Conservation (phyloP, 2,329 filamentous ascomycete genomes). For the Pestalotiopsis sp. region DNA sequence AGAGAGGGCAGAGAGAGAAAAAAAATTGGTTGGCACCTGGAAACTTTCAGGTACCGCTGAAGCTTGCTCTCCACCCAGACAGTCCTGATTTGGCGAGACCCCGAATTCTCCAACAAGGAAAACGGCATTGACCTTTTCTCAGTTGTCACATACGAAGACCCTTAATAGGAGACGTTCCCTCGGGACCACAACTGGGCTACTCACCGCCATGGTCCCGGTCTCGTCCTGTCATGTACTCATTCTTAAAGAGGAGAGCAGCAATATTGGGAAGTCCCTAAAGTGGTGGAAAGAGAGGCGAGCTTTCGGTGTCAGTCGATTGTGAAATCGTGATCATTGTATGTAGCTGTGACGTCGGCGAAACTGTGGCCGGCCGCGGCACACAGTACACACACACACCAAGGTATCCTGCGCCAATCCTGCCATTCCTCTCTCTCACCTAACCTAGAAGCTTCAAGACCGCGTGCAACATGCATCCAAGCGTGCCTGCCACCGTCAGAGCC, state of each 20-base stretch:
- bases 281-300: not conserved
- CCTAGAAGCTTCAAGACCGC: not conserved
- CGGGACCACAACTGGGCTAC: not conserved
- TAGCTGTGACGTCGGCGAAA: not conserved
- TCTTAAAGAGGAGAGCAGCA: not conserved
- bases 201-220: not conserved
- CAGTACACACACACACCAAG: not conserved
- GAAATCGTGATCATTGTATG: not conserved
- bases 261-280: too few species aligned
- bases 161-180: not conserved
- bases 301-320: not conserved
- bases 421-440: not conserved
- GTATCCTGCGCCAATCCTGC: not conserved
- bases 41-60: slow-evolving; percentile 10
- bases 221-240: not conserved
- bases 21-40: not conserved
- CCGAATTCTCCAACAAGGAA: slow-evolving; percentile 10
- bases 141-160: slow-evolving; percentile 1
- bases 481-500: not conserved
- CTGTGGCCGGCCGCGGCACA: not conserved
- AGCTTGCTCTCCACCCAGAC: slow-evolving; percentile 4
- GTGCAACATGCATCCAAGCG: not conserved
- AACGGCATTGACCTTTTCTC: slow-evolving; percentile 8
- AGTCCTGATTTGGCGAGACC: slow-evolving; percentile 9
- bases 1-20: not conserved